A percentile compares a stretch with the other conserved stretches of the same genome.
Conservation (phyloP, 208 protist species). For the Leishmania braziliensis region DNA sequence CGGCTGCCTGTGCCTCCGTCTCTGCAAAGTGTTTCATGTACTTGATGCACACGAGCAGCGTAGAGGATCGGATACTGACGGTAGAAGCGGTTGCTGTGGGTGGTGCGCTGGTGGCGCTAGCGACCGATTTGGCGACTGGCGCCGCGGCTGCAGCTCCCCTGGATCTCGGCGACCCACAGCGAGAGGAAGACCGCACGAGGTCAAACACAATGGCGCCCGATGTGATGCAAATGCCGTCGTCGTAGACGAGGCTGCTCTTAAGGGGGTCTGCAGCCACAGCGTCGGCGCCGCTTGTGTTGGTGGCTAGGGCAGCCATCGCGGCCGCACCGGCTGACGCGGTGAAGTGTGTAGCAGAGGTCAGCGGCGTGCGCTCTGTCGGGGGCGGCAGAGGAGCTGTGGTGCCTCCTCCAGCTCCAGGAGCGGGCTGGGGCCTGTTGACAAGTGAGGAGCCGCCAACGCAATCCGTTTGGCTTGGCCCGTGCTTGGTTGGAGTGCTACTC, state of each 20-base stretch:
- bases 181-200: constrained; percentile 4
- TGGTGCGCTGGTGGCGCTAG: neutral
- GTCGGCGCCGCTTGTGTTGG: neutral
- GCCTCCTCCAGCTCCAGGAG: neutral
- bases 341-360: neutral
- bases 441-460: neutral
- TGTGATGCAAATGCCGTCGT: constrained; percentile 29
- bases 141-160: neutral
- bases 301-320: neutral
- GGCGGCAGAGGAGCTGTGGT: neutral
- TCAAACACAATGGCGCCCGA: constrained; percentile 28
- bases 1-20: constrained; percentile 13
- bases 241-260: constrained; percentile 17
- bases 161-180: neutral
- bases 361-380: neutral
- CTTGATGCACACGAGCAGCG: constrained; percentile 38
- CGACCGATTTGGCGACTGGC: neutral
- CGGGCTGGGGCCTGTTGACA: neutral
- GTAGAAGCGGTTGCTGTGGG: neutral
- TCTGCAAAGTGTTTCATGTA: constrained; percentile 52
- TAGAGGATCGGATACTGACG: constrained; percentile 11
- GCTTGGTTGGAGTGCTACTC: neutral
- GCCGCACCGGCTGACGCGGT: neutral
- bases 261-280: neutral
- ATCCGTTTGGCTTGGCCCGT: neutral